Conservation (phyloP, 495 filamentous ascomycete genomes). For the Gamarada debralockiae region DNA sequence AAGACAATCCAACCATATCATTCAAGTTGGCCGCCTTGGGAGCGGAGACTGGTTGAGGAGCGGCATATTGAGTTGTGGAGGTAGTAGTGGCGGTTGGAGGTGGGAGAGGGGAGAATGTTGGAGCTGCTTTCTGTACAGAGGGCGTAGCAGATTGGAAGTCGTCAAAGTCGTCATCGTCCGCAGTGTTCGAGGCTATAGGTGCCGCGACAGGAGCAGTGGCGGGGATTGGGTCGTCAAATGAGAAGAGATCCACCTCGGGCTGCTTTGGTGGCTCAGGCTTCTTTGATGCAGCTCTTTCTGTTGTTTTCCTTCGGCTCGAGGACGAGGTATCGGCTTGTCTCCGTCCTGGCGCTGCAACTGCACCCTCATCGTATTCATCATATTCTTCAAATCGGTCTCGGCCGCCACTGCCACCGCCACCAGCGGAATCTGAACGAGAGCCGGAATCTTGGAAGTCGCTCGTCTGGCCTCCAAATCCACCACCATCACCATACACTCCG, state of each 20-base stretch:
- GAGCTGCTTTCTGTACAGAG: slow-evolving; percentile 43
- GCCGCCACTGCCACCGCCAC: slow-evolving; percentile 17
- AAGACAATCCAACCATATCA: slow-evolving; percentile 74
- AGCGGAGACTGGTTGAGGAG: slow-evolving; percentile 78
- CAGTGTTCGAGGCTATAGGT: slow-evolving; percentile 45
- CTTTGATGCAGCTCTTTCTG: slow-evolving; percentile 32
- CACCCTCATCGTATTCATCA: slow-evolving; percentile 88
- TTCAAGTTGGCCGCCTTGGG: slow-evolving; percentile 75
- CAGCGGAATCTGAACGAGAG: slow-evolving; percentile 28
- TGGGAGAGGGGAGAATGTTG: slow-evolving; percentile 36
- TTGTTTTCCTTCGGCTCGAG: slow-evolving; percentile 29
- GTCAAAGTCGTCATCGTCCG: slow-evolving; percentile 94
- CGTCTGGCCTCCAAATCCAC: slow-evolving; percentile 70
- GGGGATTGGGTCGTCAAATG: slow-evolving; percentile 68
- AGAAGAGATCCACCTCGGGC: slow-evolving; percentile 83
- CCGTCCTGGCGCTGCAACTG: slow-evolving; percentile 34
- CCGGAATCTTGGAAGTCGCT: slow-evolving; percentile 67
- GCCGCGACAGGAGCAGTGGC: slow-evolving; percentile 41
- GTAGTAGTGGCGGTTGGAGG: slow-evolving; percentile 59
- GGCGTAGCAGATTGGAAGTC: slow-evolving; percentile 90
- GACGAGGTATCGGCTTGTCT: slow-evolving; percentile 35
- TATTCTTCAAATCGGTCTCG: slow-evolving; percentile 92
- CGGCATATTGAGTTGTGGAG: slow-evolving; percentile 67
- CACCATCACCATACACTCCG: slow-evolving; percentile 89
- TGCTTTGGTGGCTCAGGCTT: slow-evolving; percentile 67